A percentile compares a stretch with the other conserved stretches of the same genome.
These are phyloP conservation scores for Lactifluus rugatus DNA, from an alignment of 768 basidiomycete genomes.

Conservation along the genomic window DNA sequence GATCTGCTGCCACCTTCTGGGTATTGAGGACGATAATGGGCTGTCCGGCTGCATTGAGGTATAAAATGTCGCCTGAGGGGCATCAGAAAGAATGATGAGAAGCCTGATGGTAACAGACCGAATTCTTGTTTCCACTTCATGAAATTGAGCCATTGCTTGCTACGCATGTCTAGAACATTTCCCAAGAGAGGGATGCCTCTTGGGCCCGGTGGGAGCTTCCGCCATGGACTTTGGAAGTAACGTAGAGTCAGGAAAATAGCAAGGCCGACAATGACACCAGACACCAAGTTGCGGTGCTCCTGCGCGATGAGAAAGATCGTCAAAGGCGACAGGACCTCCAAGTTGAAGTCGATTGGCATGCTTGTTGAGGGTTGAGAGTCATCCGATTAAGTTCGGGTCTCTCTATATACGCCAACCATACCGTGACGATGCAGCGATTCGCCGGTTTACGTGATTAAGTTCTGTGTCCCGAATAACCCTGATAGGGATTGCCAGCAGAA, in stretches of 20 bases:
- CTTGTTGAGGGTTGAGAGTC: not conserved
- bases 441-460: no score
- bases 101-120: not conserved
- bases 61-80: conserved; percentile 16
- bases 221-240: conserved; percentile 17
- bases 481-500: no score
- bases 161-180: conserved; percentile 10
- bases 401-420: no score
- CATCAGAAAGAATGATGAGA: not conserved
- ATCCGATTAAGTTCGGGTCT: no score
- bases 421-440: no score
- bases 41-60: conserved; percentile 17
- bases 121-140: conserved; percentile 13
- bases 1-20: conserved; percentile 20
- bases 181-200: conserved; percentile 14
- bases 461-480: no score
- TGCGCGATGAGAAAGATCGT: not conserved
- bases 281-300: not conserved
- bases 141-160: conserved; percentile 16
- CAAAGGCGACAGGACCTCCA: not conserved
- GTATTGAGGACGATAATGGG: conserved; percentile 22
- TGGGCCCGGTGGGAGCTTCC: conserved; percentile 15
- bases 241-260: not conserved
- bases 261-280: not conserved
- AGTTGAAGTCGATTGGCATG: not conserved